phyloP scores from a whole-genome alignment of 176 grass and related monocot species.

The Tillandsia leiboldiana region DNA sequence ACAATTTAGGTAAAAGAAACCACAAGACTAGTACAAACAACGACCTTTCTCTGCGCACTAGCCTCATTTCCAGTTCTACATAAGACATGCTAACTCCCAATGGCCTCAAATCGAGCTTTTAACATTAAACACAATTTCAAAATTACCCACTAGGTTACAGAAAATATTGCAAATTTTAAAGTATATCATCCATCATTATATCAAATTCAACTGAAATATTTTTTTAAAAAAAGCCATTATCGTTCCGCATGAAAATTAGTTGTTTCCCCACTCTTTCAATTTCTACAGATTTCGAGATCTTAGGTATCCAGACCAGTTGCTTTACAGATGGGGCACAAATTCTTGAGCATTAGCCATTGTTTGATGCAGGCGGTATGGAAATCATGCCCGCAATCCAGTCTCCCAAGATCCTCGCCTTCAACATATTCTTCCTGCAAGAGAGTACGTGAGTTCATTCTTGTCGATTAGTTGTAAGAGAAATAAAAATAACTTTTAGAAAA shows the following conservation, averaged over 20 bases:
- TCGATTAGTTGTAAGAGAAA: background rate
- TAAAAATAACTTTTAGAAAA: background rate
- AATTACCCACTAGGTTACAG: background rate
- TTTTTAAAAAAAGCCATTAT: background rate
- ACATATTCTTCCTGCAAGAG: slow-evolving; percentile 57
- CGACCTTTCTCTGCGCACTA: too few species aligned
- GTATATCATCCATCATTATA: background rate
- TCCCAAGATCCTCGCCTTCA: slow-evolving; percentile 58
- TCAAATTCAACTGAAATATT: background rate
- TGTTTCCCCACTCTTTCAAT: background rate
- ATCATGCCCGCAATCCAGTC: slow-evolving; percentile 64
- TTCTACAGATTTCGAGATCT: background rate
- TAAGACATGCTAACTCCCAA: too few species aligned
- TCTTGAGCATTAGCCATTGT: slow-evolving; percentile 74
- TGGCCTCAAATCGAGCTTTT: too few species aligned
- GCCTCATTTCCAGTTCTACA: too few species aligned
- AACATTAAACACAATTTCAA: background rate
- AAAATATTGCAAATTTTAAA: background rate
- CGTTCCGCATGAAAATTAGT: background rate
- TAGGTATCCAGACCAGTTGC: slow-evolving; percentile 45
- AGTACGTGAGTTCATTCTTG: background rate
- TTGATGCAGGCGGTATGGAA: slow-evolving; percentile 66
- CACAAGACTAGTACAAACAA: too few species aligned
- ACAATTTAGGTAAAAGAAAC: too few species aligned
- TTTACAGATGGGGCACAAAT: slow-evolving; percentile 79